Base-by-base conservation (phyloP, 768 basidiomycete genomes). In the Amanita polypyramis region DNA sequence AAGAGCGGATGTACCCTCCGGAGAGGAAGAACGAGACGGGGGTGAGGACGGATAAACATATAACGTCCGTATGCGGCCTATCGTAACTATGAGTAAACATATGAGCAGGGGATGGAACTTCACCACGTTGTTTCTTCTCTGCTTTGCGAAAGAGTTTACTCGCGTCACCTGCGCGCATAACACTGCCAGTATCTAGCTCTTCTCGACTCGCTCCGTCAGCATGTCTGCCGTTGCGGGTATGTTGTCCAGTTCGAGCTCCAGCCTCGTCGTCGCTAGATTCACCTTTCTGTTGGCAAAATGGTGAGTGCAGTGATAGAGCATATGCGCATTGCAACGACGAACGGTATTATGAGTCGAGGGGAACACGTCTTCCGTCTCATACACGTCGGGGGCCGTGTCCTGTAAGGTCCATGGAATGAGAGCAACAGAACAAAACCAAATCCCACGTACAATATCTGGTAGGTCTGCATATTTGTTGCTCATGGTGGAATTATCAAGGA, bases 361-460 rank as follows among this genome's bases (percentile, higher is more conserved):
- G 57, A 81, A 74, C 12, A 77, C 70, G 55, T 95, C 92, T 39
- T 88, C 85, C 0, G 92, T 95, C 61, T 95, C 92, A 59, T 95
- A 95, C 37, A 95, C 78, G 62, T 95, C 92, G 34, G 78, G 90
- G 1, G 88, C 90, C 10, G 86, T 88, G 65, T 93, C 91, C 91
- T 95, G 57, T 27, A 46, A 8, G 48, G 43, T 8, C 47, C 44
- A 20, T 43, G 49, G 38, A 9, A 46, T 51, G 4, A 41, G 19
- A 2, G 45, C 32, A 23, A 7, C 36, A 30, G 46, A 56, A 7
- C 25, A 27, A 50, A 32, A 50, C 39, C 20, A 29, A 38, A 44
- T 29, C n/a, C 17, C 25, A 73, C 85, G 48, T 56, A 93, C 92
- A 49, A 95, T 94, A 60, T 95, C 91, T n/a, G 92, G 92, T 2